Percentiles rank a stretch among this genome's conserved stretches.
Evolutionary conservation across 192 early-diverging fungal genomes (phyloP).

Genomic region (Podila clonocystis): DNA sequence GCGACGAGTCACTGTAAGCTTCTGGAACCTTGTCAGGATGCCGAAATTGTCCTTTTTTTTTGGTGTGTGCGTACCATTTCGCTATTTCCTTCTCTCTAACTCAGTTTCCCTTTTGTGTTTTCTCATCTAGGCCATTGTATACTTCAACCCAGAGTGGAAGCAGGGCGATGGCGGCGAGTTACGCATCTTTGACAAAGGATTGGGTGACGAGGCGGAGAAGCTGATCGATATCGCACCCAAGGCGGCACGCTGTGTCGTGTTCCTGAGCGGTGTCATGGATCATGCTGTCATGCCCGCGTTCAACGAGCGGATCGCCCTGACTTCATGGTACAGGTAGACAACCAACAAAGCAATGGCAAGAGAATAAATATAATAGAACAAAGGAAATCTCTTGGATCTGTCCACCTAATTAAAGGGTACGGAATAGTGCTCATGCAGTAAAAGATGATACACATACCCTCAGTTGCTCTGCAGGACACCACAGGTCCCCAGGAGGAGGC

Average conservation of each 20-base stretch:
- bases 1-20: conserved; percentile 60
- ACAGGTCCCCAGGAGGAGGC: no score
- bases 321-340: conserved; percentile 58
- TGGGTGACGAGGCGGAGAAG: conserved; percentile 43
- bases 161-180: conserved; percentile 65
- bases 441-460: no score
- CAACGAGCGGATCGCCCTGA: conserved; percentile 58
- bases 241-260: conserved; percentile 58
- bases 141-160: conserved; percentile 62
- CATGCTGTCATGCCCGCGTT: conserved; percentile 59
- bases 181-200: conserved; percentile 59
- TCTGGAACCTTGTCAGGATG: neutral
- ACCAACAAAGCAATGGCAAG: no score
- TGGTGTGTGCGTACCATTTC: neutral
- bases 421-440: no score
- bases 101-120: neutral
- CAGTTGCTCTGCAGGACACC: no score
- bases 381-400: no score
- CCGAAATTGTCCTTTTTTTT: no score
- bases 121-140: conserved; percentile 55
- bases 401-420: no score
- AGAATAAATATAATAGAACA: no score
- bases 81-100: neutral
- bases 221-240: conserved; percentile 49
- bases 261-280: conserved; percentile 67